Evolutionary conservation across 495 filamentous ascomycete species (phyloP), one percentile per base, ranked within the genome.

Genomic region (Platismatia glauca): DNA sequence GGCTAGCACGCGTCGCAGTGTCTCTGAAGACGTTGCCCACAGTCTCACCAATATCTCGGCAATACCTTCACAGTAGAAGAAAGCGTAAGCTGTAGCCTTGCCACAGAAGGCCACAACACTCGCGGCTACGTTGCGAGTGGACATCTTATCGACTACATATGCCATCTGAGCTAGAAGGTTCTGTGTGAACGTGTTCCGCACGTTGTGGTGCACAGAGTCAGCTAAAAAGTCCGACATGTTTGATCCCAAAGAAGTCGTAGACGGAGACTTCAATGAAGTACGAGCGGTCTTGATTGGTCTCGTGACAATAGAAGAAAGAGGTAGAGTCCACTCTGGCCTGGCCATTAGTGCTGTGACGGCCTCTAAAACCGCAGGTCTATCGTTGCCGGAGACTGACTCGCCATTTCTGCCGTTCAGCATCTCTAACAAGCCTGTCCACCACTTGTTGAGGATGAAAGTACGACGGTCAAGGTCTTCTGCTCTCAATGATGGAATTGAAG

Each of bases 31-130:
- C 37, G 88, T 77, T 46, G 84, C 83, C 94, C 93, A 96, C 31
- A 97, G 74, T 33, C 90, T 82, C 34, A 95, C 84, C 58, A 97
- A 78, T 44, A 93, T 83, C 68, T 97, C 92, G 43, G 91, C 88
- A 61, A 96, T 82, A 22, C 91, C 91, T 0, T 91, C 88, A 44
- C 90, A 94, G 72, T 96, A 97, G 71, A 94, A 95, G 74, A 96
- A 98, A 39, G 94, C 94, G 73, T 96, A 97, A 12, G 94, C 94
- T 67, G 86, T 89, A 20, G 91, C 90, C 73, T 95, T 97, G 58
- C 93, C 94, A 70, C 90, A 94, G 75, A 96, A 98, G 38, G 87
- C 85, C 55, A 97, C 91, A 63, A 97, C 73, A 70, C 89, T 95
- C 43, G 89, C 84, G n/a, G 94, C 89, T n/a, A 91, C 89, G 69